These are phyloP conservation scores for Angomonas ambiguus DNA, from an alignment of 208 protist species.

Conservation along the genomic window DNA sequence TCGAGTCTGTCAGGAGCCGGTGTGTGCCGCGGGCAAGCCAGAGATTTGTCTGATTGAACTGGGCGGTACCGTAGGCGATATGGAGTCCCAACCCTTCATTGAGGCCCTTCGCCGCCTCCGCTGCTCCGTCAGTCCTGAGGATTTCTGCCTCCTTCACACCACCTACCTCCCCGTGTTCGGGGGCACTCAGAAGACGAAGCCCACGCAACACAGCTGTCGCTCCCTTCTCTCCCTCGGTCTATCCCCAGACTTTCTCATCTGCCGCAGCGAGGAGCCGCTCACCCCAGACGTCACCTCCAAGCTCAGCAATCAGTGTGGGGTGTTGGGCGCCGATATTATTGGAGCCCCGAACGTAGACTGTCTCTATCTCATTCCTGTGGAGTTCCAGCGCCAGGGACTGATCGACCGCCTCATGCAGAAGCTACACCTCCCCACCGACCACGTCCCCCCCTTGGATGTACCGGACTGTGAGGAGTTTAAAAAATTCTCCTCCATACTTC, in stretches of 20 bases:
- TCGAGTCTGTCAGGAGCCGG: constrained; percentile 82
- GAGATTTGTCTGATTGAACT: constrained; percentile 98
- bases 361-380: constrained; percentile 94
- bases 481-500: constrained; percentile 63
- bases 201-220: constrained; percentile 97
- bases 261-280: constrained; percentile 92
- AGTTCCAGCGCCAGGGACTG: constrained; percentile 89
- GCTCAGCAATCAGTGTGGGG: constrained; percentile 97
- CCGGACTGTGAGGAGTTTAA: constrained; percentile 77
- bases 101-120: constrained; percentile 95
- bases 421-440: constrained; percentile 45
- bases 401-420: constrained; percentile 74
- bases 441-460: constrained; percentile 43
- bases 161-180: constrained; percentile 89
- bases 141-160: constrained; percentile 87
- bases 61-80: constrained; percentile 98
- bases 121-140: constrained; percentile 69
- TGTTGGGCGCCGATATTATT: constrained; percentile 92
- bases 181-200: constrained; percentile 99
- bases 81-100: constrained; percentile 98
- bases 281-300: constrained; percentile 82
- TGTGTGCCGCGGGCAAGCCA: constrained; percentile 75
- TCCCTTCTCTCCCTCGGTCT: constrained; percentile 95
- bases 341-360: constrained; percentile 95
- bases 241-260: constrained; percentile 98